A percentile compares a stretch with the other conserved stretches of the same genome.
Evolutionary conservation across 371 early-diverging fungal species (phyloP).

Genomic region (Scutellospora calospora): DNA sequence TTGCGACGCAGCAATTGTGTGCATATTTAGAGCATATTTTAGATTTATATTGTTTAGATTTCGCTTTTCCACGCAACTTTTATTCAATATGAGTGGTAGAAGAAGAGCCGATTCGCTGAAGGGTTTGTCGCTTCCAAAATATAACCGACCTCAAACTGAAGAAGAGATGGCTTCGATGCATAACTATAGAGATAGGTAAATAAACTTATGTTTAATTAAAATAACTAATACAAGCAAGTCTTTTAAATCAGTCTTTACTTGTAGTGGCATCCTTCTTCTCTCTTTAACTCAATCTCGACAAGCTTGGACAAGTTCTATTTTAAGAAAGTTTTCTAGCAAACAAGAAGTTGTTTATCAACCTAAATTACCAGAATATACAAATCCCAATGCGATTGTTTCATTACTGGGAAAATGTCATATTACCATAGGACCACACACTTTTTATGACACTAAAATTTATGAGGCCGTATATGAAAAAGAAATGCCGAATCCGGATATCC

Average conservation of each 20-base stretch:
- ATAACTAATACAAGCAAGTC: background rate
- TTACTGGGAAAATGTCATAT: constrained; percentile 35
- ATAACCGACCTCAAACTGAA: background rate
- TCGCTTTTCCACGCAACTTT: too few relatives aligned
- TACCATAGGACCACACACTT: constrained; percentile 39
- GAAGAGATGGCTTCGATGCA: background rate
- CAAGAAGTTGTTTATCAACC: constrained; percentile 40
- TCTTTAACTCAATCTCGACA: constrained; percentile 38
- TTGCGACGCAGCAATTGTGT: too few relatives aligned
- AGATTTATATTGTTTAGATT: too few relatives aligned
- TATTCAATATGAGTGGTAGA: constrained; percentile 2
- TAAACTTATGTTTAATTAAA: background rate
- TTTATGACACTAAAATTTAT: constrained; percentile 30
- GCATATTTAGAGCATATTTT: too few relatives aligned
- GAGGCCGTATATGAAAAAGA: constrained; percentile 36
- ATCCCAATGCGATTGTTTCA: constrained; percentile 6
- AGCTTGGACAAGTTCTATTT: constrained; percentile 38
- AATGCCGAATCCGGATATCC: background rate
- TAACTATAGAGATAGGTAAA: constrained; percentile 22
- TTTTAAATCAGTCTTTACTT: constrained; percentile 2
- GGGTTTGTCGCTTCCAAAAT: background rate
- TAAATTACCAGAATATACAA: constrained; percentile 36
- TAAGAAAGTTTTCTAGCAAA: constrained; percentile 27
- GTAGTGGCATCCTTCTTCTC: constrained; percentile 34
- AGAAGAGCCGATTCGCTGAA: constrained; percentile 18